phyloP scores from a whole-genome alignment of 306 rosid genomes.

The Dryas drummondii region DNA sequence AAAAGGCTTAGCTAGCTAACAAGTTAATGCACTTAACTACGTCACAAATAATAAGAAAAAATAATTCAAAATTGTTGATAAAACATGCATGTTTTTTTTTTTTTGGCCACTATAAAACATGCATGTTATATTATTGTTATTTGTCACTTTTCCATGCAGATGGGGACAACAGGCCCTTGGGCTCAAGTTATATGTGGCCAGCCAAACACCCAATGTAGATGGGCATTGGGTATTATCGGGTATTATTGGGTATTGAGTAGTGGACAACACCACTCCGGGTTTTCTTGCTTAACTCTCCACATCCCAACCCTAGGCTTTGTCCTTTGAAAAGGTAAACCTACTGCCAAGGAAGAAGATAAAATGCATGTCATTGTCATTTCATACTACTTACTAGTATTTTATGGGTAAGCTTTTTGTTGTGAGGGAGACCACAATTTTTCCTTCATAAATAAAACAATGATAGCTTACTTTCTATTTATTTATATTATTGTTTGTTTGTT shows the following conservation, averaged over 20 bases:
- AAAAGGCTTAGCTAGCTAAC: not conserved
- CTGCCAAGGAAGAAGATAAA: constrained; percentile 3
- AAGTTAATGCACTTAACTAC: not conserved
- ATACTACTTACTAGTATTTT: not conserved
- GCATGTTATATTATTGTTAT: not conserved
- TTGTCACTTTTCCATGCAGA: too few relatives aligned
- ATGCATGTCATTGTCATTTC: constrained; percentile 24
- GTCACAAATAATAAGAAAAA: not conserved
- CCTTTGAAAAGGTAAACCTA: constrained; percentile 9
- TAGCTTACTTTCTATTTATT: too few relatives aligned
- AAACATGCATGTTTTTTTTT: not conserved
- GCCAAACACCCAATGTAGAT: too few relatives aligned
- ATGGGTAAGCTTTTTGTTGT: too few relatives aligned
- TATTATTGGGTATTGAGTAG: not conserved
- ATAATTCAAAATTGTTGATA: not conserved
- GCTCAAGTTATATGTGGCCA: too few relatives aligned
- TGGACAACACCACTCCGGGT: constrained; percentile 75
- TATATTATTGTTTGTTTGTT: too few relatives aligned
- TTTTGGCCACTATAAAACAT: too few relatives aligned
- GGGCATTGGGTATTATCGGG: too few relatives aligned
- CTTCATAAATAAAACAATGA: too few relatives aligned
- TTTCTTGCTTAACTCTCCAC: constrained; percentile 38
- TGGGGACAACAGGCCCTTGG: too few relatives aligned
- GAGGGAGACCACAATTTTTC: too few relatives aligned
- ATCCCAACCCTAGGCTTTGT: too few relatives aligned